Evolutionary conservation across 2,329 filamentous ascomycete species (phyloP), one percentile per base, ranked within the genome.

Genomic region (Colletotrichum shisoi): DNA sequence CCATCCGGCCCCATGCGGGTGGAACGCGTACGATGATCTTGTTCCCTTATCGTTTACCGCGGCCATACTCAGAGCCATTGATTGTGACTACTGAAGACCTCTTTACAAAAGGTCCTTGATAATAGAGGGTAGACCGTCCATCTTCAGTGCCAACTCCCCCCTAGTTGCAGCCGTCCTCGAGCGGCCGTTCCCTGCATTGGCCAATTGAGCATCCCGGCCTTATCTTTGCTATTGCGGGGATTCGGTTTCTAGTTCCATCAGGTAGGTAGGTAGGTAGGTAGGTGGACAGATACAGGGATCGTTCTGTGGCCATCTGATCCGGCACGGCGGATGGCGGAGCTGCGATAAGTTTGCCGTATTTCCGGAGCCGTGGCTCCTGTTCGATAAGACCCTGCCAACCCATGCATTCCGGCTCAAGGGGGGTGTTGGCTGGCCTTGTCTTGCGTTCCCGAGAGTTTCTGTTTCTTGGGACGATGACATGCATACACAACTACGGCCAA

Each of bases 221-320:
- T 67, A 67, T 67, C 64, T 63, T 54, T 67, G 40, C 40, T 9
- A 27, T 12, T 63, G 64, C 60, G 60, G 64, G 53, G 54, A 58
- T 24, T 34, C 8, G 17, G 3, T n/a, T 3, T 1, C 53, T 57
- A 40, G 24, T 53, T 67, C 31, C 37, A 24, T 24, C 24, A 24
- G 60, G 24, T 53, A 58, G 46, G 52, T 53, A 24, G n/a, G n/a
- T n/a, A n/a, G n/a, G n/a, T n/a, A n/a, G n/a, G n/a, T n/a, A n/a
- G n/a, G n/a, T n/a, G n/a, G n/a, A n/a, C n/a, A n/a, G n/a, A n/a
- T 54, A 5, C 64, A 24, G 15, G 64, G 54, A 64, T 63, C 13
- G 15, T 24, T 58, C 53, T 40, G 34, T 54, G 39, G 53, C 53
- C 53, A 48, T 15, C 53, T 24, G 64, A 24, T 44, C 46, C 34